Evolutionary conservation across 2,329 filamentous ascomycete genomes (phyloP).

Genomic region (Calonectria multiphialidica): DNA sequence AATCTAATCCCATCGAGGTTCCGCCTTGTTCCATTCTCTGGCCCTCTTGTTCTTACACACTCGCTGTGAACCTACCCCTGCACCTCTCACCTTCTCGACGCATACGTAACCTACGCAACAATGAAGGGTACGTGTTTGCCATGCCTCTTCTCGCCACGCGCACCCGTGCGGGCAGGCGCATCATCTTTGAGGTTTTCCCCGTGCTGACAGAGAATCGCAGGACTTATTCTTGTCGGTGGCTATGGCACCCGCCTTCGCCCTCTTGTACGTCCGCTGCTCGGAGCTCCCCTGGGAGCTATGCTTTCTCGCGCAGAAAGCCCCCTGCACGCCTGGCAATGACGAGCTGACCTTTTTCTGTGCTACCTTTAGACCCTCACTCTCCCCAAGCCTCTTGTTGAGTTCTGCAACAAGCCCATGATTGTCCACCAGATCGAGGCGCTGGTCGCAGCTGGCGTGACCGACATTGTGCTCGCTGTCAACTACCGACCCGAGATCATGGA

Average conservation of each 20-base stretch:
- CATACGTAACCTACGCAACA: conserved; percentile 42
- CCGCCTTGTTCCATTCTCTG: conserved; percentile 38
- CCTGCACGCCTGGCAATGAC: background rate
- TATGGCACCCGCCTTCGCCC: conserved; percentile 98
- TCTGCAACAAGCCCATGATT: conserved; percentile 99
- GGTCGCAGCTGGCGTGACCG: conserved; percentile 92
- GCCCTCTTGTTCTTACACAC: conserved; percentile 36
- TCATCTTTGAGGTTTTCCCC: background rate
- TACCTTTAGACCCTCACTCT: conserved; percentile 86
- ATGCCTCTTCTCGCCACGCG: background rate
- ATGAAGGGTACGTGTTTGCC: conserved; percentile 51
- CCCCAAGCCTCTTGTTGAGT: conserved; percentile 97
- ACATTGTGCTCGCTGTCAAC: conserved; percentile 98
- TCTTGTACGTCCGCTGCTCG: conserved; percentile 73
- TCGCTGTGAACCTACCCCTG: conserved; percentile 36
- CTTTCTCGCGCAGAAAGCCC: conserved; percentile 21
- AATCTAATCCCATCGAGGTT: conserved; percentile 44
- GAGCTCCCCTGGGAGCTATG: conserved; percentile 26
- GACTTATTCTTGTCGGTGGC: conserved; percentile 98
- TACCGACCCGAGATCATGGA: conserved; percentile 99
- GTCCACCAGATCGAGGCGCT: conserved; percentile 97
- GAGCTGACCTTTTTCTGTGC: conserved; percentile 37
- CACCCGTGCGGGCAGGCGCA: background rate
- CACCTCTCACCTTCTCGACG: conserved; percentile 28
- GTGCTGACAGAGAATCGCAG: conserved; percentile 59